Percentiles rank a stretch among this genome's conserved stretches.
These are phyloP conservation scores for Xanthoceras sorbifolium DNA, from an alignment of 345 rosid genomes.

Conservation along the genomic window DNA sequence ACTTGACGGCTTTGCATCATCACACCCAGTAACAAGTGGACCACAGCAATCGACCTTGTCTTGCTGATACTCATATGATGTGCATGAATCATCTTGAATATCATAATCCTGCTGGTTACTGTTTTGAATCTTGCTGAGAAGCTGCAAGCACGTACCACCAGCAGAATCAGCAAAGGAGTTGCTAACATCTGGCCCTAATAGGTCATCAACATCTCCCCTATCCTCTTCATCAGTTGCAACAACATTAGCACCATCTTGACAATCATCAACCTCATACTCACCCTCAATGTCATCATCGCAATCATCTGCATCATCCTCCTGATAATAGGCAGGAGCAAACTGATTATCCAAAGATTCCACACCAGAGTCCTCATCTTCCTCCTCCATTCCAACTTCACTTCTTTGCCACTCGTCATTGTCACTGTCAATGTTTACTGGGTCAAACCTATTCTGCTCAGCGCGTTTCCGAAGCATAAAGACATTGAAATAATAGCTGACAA, in stretches of 20 bases:
- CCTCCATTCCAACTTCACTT: slow-evolving; percentile 28
- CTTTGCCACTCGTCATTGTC: slow-evolving; percentile 56
- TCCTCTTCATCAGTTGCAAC: slow-evolving; percentile 33
- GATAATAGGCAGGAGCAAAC: slow-evolving; percentile 18
- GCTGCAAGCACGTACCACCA: slow-evolving; percentile 12
- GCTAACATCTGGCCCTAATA: slow-evolving; percentile 16
- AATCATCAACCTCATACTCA: slow-evolving; percentile 28
- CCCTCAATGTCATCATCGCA: slow-evolving; percentile 31
- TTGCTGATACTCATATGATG: slow-evolving; percentile 34
- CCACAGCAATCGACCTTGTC: slow-evolving; percentile 18
- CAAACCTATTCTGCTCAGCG: slow-evolving; percentile 50
- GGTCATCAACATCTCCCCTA: slow-evolving; percentile 38
- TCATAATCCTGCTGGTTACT: slow-evolving; percentile 23
- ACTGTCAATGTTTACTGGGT: slow-evolving; percentile 43
- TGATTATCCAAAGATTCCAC: slow-evolving; percentile 40
- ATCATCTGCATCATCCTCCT: slow-evolving; percentile 22
- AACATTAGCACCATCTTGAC: slow-evolving; percentile 4
- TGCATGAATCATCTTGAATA: slow-evolving; percentile 40
- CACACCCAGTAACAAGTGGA: slow-evolving; percentile 16
- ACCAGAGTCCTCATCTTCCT: slow-evolving; percentile 39
- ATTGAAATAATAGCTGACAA: slow-evolving; percentile 57
- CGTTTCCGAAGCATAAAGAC: slow-evolving; percentile 52
- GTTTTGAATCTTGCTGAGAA: slow-evolving; percentile 11
- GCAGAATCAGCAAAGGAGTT: slow-evolving; percentile 8
- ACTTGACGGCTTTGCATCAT: slow-evolving; percentile 20